Conservation (phyloP, 495 filamentous ascomycete genomes). For the Annulohypoxylon stygium region DNA sequence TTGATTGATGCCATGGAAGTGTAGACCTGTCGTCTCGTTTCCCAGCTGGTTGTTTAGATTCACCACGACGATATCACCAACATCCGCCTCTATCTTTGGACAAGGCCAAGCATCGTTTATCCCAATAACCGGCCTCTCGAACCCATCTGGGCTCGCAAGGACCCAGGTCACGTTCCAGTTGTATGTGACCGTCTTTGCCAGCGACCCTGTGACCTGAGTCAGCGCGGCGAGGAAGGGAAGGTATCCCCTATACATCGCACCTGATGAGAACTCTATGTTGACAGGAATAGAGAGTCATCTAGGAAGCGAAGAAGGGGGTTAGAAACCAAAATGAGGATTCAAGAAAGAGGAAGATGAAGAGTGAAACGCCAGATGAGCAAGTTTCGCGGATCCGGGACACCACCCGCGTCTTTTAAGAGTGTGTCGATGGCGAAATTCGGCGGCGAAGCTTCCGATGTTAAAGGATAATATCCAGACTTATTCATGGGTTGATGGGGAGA, state of each 20-base stretch:
- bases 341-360: constrained; percentile 10
- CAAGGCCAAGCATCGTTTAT: constrained; percentile 84
- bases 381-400: constrained; percentile 26
- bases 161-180: constrained; percentile 81
- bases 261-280: constrained; percentile 25
- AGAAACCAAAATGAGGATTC: constrained; percentile 1
- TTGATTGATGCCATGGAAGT: constrained; percentile 87
- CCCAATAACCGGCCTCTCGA: constrained; percentile 74
- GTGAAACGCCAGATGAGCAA: constrained; percentile 35
- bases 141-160: constrained; percentile 76
- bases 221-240: constrained; percentile 35
- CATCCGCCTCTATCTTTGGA: constrained; percentile 74
- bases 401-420: constrained; percentile 28
- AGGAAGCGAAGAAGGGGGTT: constrained; percentile 19
- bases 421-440: constrained; percentile 23
- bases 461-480: not conserved
- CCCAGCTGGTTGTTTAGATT: constrained; percentile 80
- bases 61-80: constrained; percentile 78
- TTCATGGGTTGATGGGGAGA: not conserved
- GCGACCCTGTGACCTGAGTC: constrained; percentile 40
- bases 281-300: constrained; percentile 10
- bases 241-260: constrained; percentile 36
- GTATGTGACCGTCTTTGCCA: constrained; percentile 54
- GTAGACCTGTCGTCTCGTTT: constrained; percentile 78
- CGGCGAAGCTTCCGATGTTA: not conserved